phyloP scores from a whole-genome alignment of 139 green algal species.

The Chlamydomonas sp. region DNA sequence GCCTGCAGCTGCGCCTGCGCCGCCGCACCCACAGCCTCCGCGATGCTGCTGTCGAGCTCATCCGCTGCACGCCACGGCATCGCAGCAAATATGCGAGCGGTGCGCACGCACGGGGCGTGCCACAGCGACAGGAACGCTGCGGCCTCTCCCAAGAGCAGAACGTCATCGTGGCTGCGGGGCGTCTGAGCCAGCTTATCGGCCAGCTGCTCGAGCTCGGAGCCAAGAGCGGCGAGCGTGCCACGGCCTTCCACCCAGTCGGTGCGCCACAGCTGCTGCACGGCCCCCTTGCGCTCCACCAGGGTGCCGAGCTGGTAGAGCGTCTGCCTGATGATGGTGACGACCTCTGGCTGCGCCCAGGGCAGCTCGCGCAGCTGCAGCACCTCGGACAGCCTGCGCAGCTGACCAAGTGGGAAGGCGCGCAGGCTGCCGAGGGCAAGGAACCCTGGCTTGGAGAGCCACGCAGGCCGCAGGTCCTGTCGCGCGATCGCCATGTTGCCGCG shows the following conservation, averaged over 20 bases:
- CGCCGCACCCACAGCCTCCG: no score
- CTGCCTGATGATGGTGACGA: neutral
- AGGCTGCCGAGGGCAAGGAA: neutral
- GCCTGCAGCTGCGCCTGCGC: conserved; percentile 8
- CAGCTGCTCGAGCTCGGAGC: conserved; percentile 15
- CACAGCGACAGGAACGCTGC: conserved; percentile 35
- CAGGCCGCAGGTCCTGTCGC: neutral
- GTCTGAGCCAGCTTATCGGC: conserved; percentile 28
- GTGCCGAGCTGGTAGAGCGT: conserved; percentile 13
- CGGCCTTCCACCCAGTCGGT: neutral
- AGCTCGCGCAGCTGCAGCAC: neutral
- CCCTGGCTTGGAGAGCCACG: neutral
- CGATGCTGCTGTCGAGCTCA: conserved; percentile 15
- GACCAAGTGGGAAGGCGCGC: conserved; percentile 9
- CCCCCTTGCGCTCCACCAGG: no score
- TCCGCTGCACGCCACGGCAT: conserved; percentile 31
- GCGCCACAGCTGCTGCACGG: no score
- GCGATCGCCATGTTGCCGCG: conserved; percentile 11
- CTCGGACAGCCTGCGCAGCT: neutral
- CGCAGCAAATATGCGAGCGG: conserved; percentile 32
- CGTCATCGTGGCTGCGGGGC: conserved; percentile 27
- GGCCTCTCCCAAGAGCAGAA: no score
- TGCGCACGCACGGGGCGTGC: neutral
- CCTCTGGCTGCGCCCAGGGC: neutral
- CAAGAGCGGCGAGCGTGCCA: conserved; percentile 17